Evolutionary conservation across 495 filamentous ascomycete species (phyloP).

Genomic region (Daldinia grandis): DNA sequence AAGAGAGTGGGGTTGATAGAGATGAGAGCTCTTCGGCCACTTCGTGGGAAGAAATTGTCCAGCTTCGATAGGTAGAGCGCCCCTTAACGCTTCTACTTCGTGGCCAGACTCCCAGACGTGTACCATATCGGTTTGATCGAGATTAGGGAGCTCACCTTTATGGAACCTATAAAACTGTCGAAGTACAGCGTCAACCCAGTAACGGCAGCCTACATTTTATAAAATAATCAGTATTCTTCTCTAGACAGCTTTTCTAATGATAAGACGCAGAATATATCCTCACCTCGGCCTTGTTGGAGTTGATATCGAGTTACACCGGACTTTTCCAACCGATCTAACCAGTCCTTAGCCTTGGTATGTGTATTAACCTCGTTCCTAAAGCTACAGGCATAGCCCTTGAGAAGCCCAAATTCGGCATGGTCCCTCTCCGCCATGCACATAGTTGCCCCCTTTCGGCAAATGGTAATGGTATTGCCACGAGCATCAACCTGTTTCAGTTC

Average conservation of each 20-base stretch:
- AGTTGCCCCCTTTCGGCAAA: constrained; percentile 8
- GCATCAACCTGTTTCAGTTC: constrained; percentile 15
- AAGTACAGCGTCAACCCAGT: constrained; percentile 16
- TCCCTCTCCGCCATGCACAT: neutral
- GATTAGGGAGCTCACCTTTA: neutral
- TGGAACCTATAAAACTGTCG: constrained; percentile 8
- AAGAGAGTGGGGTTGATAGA: neutral
- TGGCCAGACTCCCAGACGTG: constrained; percentile 4
- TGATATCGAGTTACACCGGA: constrained; percentile 19
- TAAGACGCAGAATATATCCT: neutral
- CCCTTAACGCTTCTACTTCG: neutral
- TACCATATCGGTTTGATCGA: constrained; percentile 6
- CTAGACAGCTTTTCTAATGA: too few relatives aligned
- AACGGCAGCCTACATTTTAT: constrained; percentile 7
- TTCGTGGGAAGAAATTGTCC: constrained; percentile 11
- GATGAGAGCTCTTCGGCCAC: neutral
- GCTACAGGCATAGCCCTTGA: constrained; percentile 20
- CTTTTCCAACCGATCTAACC: constrained; percentile 10
- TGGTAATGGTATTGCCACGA: constrained; percentile 7
- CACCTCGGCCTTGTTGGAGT: constrained; percentile 8
- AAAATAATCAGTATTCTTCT: neutral
- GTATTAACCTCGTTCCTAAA: neutral
- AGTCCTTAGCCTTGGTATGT: constrained; percentile 1
- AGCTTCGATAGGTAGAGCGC: neutral
- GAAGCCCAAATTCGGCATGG: neutral